These are phyloP conservation scores for Sideroxylon spinosum DNA, from an alignment of 179 eudicot species.

Conservation along the genomic window DNA sequence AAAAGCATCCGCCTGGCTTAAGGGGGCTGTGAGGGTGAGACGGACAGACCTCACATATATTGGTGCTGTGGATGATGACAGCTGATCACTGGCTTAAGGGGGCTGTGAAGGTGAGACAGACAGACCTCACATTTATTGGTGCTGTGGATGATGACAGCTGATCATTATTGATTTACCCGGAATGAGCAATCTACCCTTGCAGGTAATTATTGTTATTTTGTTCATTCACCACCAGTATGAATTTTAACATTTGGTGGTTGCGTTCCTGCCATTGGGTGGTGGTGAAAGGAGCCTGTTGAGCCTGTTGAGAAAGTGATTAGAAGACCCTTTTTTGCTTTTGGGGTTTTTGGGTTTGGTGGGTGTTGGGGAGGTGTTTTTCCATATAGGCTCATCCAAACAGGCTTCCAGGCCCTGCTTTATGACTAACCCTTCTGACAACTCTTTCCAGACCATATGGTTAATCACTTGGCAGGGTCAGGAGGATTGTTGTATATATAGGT, in stretches of 20 bases:
- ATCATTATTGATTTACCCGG: neutral
- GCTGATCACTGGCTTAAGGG: constrained; percentile 57
- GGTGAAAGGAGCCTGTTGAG: constrained; percentile 11
- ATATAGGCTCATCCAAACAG: neutral
- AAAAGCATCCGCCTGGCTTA: constrained; percentile 78
- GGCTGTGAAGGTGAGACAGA: constrained; percentile 83
- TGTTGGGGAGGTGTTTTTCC: neutral
- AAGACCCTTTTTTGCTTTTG: neutral
- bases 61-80: constrained; percentile 85
- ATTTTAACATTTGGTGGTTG: constrained; percentile 5
- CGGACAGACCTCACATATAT: constrained; percentile 81
- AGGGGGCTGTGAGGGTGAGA: constrained; percentile 90
- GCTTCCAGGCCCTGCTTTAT: constrained; percentile 10
- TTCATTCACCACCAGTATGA: constrained; percentile 2
- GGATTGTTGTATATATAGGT: constrained; percentile 27
- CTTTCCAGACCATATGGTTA: constrained; percentile 12
- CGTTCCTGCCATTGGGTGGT: neutral
- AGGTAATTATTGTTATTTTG: constrained; percentile 9
- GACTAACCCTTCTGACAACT: constrained; percentile 20
- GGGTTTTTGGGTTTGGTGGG: neutral
- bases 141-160: constrained; percentile 74
- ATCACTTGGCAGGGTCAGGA: neutral
- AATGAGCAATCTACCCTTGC: neutral
- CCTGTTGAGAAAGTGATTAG: too few species aligned
- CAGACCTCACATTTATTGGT: constrained; percentile 80